phyloP scores from a whole-genome alignment of 73 alveolate species.

The Paramecium sonneborni region DNA sequence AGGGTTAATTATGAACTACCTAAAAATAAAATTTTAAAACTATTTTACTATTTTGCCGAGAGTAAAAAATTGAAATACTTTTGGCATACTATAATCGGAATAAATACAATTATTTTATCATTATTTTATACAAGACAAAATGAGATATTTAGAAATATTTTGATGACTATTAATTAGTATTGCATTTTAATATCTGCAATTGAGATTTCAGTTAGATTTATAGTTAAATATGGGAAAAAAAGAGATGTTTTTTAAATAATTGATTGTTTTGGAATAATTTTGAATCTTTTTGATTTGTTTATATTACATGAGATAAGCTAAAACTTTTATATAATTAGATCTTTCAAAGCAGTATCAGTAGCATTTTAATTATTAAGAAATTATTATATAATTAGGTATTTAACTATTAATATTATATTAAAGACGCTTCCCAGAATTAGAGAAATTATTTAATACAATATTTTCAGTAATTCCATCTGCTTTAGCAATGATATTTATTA shows the following conservation, averaged over 20 bases:
- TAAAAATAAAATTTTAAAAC: neutral
- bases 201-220: neutral
- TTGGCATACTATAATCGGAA: neutral
- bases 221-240: neutral
- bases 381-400: neutral
- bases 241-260: neutral
- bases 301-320: neutral
- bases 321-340: neutral
- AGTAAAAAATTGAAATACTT: neutral
- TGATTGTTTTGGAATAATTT: neutral
- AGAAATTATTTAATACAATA: conserved; percentile 9
- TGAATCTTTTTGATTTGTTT: neutral
- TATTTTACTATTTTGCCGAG: neutral
- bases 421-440: conserved; percentile 9
- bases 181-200: neutral
- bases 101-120: neutral
- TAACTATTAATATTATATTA: neutral
- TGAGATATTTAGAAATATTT: neutral
- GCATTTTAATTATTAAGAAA: conserved; percentile 22
- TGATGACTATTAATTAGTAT: neutral
- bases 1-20: neutral
- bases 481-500: neutral
- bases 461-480: conserved; percentile 52
- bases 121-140: neutral
- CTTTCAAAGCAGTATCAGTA: conserved; percentile 12